A percentile compares a stretch with the other conserved stretches of the same genome.
Conservation (phyloP, 345 rosid species). For the Populus euphratica region DNA sequence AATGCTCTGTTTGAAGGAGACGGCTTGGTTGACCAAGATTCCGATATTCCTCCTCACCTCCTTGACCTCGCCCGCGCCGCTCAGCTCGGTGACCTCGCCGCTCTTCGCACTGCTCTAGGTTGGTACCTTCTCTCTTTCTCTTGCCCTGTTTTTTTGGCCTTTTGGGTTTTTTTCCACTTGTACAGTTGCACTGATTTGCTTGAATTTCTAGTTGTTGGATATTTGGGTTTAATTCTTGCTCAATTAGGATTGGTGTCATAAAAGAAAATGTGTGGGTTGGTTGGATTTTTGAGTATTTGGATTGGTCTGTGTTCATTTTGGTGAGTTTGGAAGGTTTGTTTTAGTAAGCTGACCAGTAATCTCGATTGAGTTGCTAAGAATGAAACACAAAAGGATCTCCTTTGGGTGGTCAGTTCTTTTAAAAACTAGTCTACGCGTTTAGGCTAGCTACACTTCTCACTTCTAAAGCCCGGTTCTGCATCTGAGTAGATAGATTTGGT, state of each 20-base stretch:
- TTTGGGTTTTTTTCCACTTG: not conserved
- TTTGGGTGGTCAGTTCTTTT: not conserved
- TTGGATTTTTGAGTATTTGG: not conserved
- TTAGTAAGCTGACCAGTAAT: too few species aligned
- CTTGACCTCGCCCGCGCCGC: conserved; percentile 67
- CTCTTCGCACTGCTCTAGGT: conserved; percentile 81
- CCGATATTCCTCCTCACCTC: conserved; percentile 63
- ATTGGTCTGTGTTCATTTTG: too few species aligned
- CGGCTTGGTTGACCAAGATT: conserved; percentile 46
- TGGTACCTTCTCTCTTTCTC: not conserved
- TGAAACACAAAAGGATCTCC: not conserved
- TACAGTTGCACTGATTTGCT: not conserved
- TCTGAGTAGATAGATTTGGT: not conserved
- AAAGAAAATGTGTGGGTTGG: not conserved
- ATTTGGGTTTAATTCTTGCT: not conserved
- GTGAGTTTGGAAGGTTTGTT: too few species aligned
- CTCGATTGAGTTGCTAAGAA: too few species aligned
- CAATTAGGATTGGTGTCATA: not conserved
- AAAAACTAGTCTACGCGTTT: not conserved
- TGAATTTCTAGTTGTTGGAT: not conserved
- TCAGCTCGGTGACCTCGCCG: conserved; percentile 57
- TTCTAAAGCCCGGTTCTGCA: not conserved
- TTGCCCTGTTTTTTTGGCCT: not conserved
- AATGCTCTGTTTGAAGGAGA: conserved; percentile 60
- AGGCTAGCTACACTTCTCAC: not conserved